Evolutionary conservation across 129 eudicot species (phyloP), one percentile per base, ranked within the genome.

Genomic region (Pittosporum tobira): DNA sequence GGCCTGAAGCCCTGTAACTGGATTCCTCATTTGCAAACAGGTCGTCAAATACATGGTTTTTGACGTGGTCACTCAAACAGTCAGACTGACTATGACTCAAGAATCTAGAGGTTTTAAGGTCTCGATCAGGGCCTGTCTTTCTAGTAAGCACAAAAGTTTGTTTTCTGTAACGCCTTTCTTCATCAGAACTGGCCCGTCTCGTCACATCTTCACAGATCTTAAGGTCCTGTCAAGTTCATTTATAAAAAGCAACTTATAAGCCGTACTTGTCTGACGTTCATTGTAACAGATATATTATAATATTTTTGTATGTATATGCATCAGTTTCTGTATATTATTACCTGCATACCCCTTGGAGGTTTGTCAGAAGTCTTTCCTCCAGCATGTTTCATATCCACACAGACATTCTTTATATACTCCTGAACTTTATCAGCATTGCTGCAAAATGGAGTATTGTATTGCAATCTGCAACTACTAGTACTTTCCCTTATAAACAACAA

Each of bases 181-280:
- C 99, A 45, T 93, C 87, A 16, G 99, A 93, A 72, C 96, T 87
- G 57, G 96, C 94, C 67, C 99, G 74, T 73, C 99, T 77, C 29
- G 85, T 81, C 65, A 87, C 96, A 48, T 84, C 94, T 61, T 73
- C 99, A 13, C 51, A 71, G 64, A 62, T 73, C 62, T 79, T 83
- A 42, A 49, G 23, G 55, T 65, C 79, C 99, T 91, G 82, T 51
- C 29, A 74, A 56, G 57, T 70, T 45, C 54, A 74, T n/a, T 43
- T 29, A 36, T 48, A 25, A n/a, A n/a, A n/a, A n/a, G n/a, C n/a
- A n/a, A n/a, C n/a, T n/a, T n/a, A n/a, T n/a, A n/a, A n/a, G n/a
- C n/a, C n/a, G n/a, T n/a, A n/a, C n/a, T n/a, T n/a, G n/a, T n/a
- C n/a, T n/a, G n/a, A n/a, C n/a, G n/a, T n/a, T n/a, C n/a, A n/a